Evolutionary conservation across 768 basidiomycete genomes (phyloP), one percentile per base, ranked within the genome.

Genomic region (Suillus decipiens): DNA sequence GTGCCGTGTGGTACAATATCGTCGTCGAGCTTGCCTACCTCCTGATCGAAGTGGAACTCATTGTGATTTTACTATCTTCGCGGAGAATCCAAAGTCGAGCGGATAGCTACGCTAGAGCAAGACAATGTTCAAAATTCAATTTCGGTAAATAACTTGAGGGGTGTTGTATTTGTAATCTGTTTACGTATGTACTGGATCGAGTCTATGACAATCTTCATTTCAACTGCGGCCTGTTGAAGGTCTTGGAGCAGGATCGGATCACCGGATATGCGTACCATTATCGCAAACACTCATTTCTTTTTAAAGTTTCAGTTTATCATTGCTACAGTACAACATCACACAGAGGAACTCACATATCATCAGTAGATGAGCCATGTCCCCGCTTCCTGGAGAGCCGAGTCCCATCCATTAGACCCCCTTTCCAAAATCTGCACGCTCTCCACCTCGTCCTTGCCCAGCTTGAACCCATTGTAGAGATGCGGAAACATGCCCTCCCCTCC

Each of bases 401-500:
- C 71, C 81, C 82, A 84, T 0, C 61, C 69, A 15, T 66, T 71
- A 2, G 53, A 61, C 1, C 58, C 67, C 42, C 65, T 73, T 60
- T 74, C 66, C 65, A 75, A 68, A 36, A 65, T 64, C 33, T 61
- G 62, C 45, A 83, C 75, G 43, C 77, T 77, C 53, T 85, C 80
- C 2, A 86, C 72, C 67, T 86, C 81, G 0, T 69, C 71, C 19
- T 68, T 76, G 15, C 84, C 84, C 24, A 87, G 64, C 54, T 66
- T 73, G 15, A 79, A 62, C 7, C 73, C 70, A 57, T 84, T 85
- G 61, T 85, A 84, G 33, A 87, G 60, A 66, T 87, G 86, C 1
- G 86, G 85, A 62, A 85, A 87, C 60, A 82, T 59, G 4, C 80
- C 78, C 61, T 84, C 79, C 28, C 73, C 79, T 3, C 80, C 79